Evolutionary conservation across 1,139 yeast species (phyloP), one percentile per base, ranked within the genome.

Genomic region (Casaregolazyma lundiana): DNA sequence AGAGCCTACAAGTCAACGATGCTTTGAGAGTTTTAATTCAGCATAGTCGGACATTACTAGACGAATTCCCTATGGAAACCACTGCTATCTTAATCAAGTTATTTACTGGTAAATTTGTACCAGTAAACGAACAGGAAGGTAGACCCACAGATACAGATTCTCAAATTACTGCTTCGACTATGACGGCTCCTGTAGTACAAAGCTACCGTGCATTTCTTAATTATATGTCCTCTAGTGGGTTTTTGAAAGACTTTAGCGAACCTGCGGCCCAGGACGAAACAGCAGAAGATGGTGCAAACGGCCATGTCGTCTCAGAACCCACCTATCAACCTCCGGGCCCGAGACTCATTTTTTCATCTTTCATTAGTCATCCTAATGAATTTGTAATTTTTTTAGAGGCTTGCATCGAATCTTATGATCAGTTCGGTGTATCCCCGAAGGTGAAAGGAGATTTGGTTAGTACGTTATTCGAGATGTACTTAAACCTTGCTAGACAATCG

Each of bases 351-450:
- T 94, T 89, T 61, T 81, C 95, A 1, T 80, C 95, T 1, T 94
- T 92, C 63, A 79, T 86, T 13, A 79, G 83, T 57, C 88, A 85
- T 60, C 89, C 95, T 0, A 78, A 82, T 59, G 94, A 90, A 59
- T 90, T 92, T 72, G 95, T 90, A 16, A 85, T 87, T n/a, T 90
- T 94, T 55, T 67, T 92, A 47, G 98, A 92, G 61, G 97, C 97
- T 0, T 88, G 97, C 58, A 69, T 89, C 15, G 88, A 84, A 55
- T 76, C 86, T 6, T 86, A 86, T 61, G 69, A 70, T 16, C 76
- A 76, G 53, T 96, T 88, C 57, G 78, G 81, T 54, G 45, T 41
- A 4, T 32, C 34, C 6, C 22, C 37, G 1, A 16, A 34, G 6
- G 48, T 43, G n/a, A 45, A 43, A 19, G 76, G 75, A 47, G 95